Base-by-base conservation (phyloP, 805 yeast species). In the Saturnispora mendoncae region DNA sequence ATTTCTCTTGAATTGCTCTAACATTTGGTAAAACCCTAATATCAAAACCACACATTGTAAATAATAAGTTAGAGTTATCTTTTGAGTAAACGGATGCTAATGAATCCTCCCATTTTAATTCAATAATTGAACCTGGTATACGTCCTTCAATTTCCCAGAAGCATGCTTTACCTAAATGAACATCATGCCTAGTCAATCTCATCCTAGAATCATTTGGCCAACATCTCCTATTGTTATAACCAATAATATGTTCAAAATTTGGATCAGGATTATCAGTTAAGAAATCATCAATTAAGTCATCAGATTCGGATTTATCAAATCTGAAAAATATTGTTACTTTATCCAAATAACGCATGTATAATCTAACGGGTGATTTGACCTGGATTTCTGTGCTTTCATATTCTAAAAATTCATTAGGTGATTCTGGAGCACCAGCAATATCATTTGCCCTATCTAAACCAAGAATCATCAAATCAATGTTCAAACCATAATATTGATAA, bases 191-290 rank as follows among this genome's bases (percentile, higher is more conserved):
- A 78, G 88, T 79, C 38, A 92, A 62, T 49, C 86, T 74, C 97
- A 92, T 92, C 45, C 97, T 73, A 17, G 80, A 67, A 56, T 92
- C 97, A 34, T 84, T 66, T 3, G 98, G 96, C 99, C 99, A 92
- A 56, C 97, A 87, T 38, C 78, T 78, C 51, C 83, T 82, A 51
- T 86, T 90, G 53, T 83, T 84, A 59, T 87, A 90, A 0, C 94
- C 94, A 27, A 83, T 76, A 6, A 80, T 78, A 51, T 80, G 83
- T 53, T 84, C 95, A 59, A 84, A 84, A 55, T 88, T 85, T 0
- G 95, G 95, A 63, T 88, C 96, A 1, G 96, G 95, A 52, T 85
- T 83, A 51, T 85, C 95, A 0, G 83, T 69, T 18, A 88, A 61
- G 53, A 69, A 86, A 19, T 84, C 90, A 45, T 80, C 80, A 14